These are phyloP conservation scores for Tetrapyrgos nigripes DNA, from an alignment of 1,284 basidiomycete species.

Conservation along the genomic window DNA sequence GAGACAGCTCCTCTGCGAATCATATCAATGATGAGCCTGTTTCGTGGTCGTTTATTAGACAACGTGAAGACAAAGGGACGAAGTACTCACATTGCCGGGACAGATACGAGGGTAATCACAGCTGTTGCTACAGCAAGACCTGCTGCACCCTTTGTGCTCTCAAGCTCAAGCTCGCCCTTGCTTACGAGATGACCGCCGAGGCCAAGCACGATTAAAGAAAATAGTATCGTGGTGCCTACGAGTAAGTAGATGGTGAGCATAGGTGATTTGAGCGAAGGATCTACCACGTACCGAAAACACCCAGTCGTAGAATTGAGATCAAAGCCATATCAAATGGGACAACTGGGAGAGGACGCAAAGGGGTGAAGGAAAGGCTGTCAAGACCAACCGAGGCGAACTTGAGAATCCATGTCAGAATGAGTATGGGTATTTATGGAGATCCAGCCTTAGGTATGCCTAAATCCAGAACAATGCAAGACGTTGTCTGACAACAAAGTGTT, in stretches of 20 bases:
- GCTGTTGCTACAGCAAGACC: constrained; percentile 52
- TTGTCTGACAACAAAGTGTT: no score
- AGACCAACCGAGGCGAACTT: no score
- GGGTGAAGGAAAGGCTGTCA: no score
- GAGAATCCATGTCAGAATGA: no score
- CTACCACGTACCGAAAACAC: neutral
- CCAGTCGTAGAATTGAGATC: neutral
- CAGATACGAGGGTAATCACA: constrained; percentile 47
- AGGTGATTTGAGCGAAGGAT: no score
- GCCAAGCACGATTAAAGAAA: constrained; percentile 45
- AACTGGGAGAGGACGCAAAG: neutral
- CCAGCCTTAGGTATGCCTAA: no score
- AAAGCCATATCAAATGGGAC: neutral
- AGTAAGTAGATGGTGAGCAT: neutral
- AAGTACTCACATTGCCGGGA: constrained; percentile 52
- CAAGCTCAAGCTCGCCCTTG: constrained; percentile 23
- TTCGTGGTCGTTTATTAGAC: constrained; percentile 13
- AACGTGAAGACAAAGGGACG: neutral
- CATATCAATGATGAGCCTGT: constrained; percentile 47
- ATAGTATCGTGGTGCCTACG: constrained; percentile 23
- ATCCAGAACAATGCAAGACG: no score
- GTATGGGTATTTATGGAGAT: no score
- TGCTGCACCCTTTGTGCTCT: constrained; percentile 32
- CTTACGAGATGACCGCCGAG: constrained; percentile 38
- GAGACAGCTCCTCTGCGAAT: constrained; percentile 48